Evolutionary conservation across 257 asterid genomes (phyloP).

Genomic region (Handroanthus guayacan): DNA sequence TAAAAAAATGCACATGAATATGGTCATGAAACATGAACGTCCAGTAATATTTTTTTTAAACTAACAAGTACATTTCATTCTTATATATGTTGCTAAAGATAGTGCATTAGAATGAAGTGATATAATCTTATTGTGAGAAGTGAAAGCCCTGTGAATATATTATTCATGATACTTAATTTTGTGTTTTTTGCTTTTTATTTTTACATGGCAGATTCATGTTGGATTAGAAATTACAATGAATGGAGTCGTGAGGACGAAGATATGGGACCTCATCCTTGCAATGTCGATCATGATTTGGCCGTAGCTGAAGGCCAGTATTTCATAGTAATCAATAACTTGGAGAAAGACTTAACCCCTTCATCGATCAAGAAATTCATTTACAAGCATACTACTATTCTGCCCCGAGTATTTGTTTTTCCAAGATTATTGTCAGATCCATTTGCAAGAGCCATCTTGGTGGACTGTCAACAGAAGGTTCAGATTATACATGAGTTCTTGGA

Average conservation of each 20-base stretch:
- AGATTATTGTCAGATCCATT: constrained; percentile 43
- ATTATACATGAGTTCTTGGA: constrained; percentile 50
- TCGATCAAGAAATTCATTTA: constrained; percentile 47
- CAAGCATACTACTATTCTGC: constrained; percentile 46
- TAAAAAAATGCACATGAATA: constrained; percentile 10
- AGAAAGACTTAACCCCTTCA: constrained; percentile 52
- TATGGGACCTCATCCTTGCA: constrained; percentile 46
- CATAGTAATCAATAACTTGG: constrained; percentile 55
- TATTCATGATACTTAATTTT: not conserved
- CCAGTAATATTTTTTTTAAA: not conserved
- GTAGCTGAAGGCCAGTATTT: constrained; percentile 19
- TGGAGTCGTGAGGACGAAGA: constrained; percentile 50
- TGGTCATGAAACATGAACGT: constrained; percentile 6
- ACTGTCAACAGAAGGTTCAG: constrained; percentile 44
- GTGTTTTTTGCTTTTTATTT: constrained; percentile 15
- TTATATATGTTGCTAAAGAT: not conserved
- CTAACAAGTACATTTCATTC: not conserved
- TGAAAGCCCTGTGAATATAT: not conserved
- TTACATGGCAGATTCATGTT: constrained; percentile 32
- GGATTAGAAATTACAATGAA: not conserved
- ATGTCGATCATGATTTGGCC: constrained; percentile 16
- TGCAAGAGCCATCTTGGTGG: constrained; percentile 53
- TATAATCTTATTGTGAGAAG: constrained; percentile 21
- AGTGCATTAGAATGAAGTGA: constrained; percentile 17
- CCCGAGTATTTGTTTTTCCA: constrained; percentile 57